A percentile compares a stretch with the other conserved stretches of the same genome.
These are phyloP conservation scores for Sutorius australiensis DNA, from an alignment of 768 basidiomycete species.

Conservation along the genomic window DNA sequence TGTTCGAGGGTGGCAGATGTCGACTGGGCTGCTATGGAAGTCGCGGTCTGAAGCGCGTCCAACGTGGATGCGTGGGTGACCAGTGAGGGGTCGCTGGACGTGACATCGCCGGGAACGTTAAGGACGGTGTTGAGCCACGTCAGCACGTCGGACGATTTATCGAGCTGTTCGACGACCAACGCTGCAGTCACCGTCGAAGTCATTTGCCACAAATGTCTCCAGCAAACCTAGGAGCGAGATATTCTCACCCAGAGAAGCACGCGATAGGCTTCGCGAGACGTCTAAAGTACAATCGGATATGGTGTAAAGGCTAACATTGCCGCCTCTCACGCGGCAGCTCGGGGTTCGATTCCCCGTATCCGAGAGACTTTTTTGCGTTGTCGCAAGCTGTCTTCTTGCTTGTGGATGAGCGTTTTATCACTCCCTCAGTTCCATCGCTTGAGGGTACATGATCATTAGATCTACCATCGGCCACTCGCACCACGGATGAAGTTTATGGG, in stretches of 20 bases:
- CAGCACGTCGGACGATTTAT: constrained; percentile 56
- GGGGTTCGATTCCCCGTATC: constrained; percentile 19
- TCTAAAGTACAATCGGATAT: constrained; percentile 16
- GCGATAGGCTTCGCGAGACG: no score
- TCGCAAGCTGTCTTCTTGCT: no score
- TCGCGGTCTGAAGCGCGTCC: constrained; percentile 67
- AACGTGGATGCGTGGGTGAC: constrained; percentile 68
- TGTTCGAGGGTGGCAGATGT: constrained; percentile 84
- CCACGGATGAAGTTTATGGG: no score
- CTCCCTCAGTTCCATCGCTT: no score
- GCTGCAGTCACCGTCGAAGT: constrained; percentile 28
- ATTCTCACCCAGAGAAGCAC: no score
- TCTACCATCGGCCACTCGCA: no score
- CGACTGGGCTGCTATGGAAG: constrained; percentile 86
- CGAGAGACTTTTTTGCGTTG: neutral
- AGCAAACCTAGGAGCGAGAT: neutral
- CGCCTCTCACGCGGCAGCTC: constrained; percentile 51
- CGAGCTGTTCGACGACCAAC: constrained; percentile 52
- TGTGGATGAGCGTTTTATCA: no score
- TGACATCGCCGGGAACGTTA: constrained; percentile 35
- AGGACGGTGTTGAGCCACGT: constrained; percentile 74
- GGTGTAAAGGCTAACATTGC: constrained; percentile 64
- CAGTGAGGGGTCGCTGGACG: constrained; percentile 27
- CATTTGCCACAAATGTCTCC: constrained; percentile 13
- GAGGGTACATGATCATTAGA: no score